These are phyloP conservation scores for Candida boleticola DNA, from an alignment of 805 yeast genomes.

Conservation along the genomic window DNA sequence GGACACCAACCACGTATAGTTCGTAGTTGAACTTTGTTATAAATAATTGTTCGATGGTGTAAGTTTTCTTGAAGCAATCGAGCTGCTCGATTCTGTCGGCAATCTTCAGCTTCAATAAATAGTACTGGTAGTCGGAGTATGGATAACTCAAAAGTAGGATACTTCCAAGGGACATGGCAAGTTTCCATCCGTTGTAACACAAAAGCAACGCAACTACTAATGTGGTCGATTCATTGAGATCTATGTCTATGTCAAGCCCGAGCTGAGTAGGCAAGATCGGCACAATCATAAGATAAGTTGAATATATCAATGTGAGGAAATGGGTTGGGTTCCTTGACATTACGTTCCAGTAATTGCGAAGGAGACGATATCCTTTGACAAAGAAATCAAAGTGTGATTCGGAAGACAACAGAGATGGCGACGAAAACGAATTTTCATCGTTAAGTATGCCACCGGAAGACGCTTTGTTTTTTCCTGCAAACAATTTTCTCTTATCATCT, in stretches of 20 bases:
- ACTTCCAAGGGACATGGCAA: constrained; percentile 51
- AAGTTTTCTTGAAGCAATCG: constrained; percentile 52
- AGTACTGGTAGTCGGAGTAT: constrained; percentile 36
- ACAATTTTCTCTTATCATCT: neutral
- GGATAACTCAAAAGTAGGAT: constrained; percentile 56
- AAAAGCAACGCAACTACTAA: constrained; percentile 43
- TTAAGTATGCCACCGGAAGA: neutral
- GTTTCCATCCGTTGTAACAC: constrained; percentile 49
- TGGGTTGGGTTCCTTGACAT: constrained; percentile 42
- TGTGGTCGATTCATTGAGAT: constrained; percentile 46
- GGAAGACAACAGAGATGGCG: neutral
- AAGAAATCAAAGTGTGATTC: neutral
- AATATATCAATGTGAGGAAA: constrained; percentile 43
- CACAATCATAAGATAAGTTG: constrained; percentile 36
- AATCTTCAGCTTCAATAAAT: constrained; percentile 37
- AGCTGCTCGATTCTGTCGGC: constrained; percentile 44
- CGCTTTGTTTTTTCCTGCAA: neutral
- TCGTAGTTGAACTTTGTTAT: constrained; percentile 64
- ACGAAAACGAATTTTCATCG: neutral
- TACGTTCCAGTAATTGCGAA: neutral
- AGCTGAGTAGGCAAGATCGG: constrained; percentile 38
- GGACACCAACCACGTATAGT: constrained; percentile 55
- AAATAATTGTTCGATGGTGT: constrained; percentile 47
- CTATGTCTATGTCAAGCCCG: constrained; percentile 27
- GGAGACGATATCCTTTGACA: neutral